Conservation (phyloP, 768 basidiomycete genomes). For the Rhodotorula diobovata region DNA sequence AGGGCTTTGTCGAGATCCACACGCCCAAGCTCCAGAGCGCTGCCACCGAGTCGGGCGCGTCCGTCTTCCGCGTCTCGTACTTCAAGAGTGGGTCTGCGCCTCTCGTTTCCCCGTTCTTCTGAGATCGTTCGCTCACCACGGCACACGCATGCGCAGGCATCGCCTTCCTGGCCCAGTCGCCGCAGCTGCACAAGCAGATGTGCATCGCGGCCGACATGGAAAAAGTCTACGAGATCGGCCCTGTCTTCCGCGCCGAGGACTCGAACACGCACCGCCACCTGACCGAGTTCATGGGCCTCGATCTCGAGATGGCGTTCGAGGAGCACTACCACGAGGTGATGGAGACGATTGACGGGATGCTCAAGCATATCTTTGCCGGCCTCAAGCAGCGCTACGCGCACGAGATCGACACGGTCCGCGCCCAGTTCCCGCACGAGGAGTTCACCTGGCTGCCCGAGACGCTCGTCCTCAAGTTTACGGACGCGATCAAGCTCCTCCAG, state of each 20-base stretch:
- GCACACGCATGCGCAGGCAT: slow-evolving; percentile 54
- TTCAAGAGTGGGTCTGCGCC: slow-evolving; percentile 69
- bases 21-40: slow-evolving; percentile 95
- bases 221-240: slow-evolving; percentile 91
- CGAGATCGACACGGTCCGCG: slow-evolving; percentile 75
- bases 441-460: slow-evolving; percentile 94
- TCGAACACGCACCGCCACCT: slow-evolving; percentile 96
- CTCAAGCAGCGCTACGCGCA: slow-evolving; percentile 68
- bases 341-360: slow-evolving; percentile 80
- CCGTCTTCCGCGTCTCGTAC: slow-evolving; percentile 95
- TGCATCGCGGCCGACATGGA: slow-evolving; percentile 98
- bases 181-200: slow-evolving; percentile 98
- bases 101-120: background rate
- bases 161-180: slow-evolving; percentile 93
- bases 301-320: slow-evolving; percentile 98
- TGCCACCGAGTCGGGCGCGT: slow-evolving; percentile 92
- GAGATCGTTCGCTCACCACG: background rate
- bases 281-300: slow-evolving; percentile 96
- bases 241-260: slow-evolving; percentile 94
- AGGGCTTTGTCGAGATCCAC: slow-evolving; percentile 90
- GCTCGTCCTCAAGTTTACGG: slow-evolving; percentile 72
- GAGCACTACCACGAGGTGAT: slow-evolving; percentile 98
- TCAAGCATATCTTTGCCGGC: slow-evolving; percentile 78
- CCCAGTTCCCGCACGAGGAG: slow-evolving; percentile 90
- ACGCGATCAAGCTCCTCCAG: slow-evolving; percentile 80